Base-by-base conservation (phyloP, 169 alveolate species). In the Miamiensis avidus region DNA sequence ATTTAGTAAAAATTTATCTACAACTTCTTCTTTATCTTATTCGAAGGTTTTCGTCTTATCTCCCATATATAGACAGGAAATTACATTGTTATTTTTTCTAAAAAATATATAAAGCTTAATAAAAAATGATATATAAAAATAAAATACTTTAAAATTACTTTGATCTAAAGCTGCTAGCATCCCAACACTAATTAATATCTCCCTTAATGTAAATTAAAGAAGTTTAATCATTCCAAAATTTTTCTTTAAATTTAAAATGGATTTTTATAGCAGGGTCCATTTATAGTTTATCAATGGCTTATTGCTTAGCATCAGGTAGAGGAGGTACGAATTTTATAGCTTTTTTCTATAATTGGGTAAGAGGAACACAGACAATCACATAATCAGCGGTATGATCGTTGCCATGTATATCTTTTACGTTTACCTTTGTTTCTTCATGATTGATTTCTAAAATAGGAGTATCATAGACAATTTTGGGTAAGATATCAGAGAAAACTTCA, bases 311-410 rank as follows among this genome's bases (percentile, higher is more conserved):
- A 69, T 78, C 29, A 34, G 29, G 83, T 69, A 0, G 34, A 32
- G 29, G 69, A 29, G n/a, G 83, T 69, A 4, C 1, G 25, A 20
- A 78, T 33, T 25, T 34, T 33, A 29, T 33, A 33, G 29, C 75
- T 33, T 25, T 65, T 65, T 78, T 78, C 29, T 78, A 33, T 29
- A 78, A 65, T 34, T 78, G 28, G 25, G 83, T 33, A 34, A 78
- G 4, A 0, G 83, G 83, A 0, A 78, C 83, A 0, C 75, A 33
- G 25, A 78, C 20, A 29, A 78, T 78, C 28, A 34, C 74, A 33
- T 78, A 32, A 33, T 78, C 83, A 4, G 74, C 83, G 32, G 32
- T 34, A 27, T 78, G 34, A 31, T 33, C 29, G 1, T 33, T 78
- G 20, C 83, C 83, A 1, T 78, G 25, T 1, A 16, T 27, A 78